Evolutionary conservation across 1,139 yeast genomes (phyloP).

Genomic region (Scheffersomyces lignicola): DNA sequence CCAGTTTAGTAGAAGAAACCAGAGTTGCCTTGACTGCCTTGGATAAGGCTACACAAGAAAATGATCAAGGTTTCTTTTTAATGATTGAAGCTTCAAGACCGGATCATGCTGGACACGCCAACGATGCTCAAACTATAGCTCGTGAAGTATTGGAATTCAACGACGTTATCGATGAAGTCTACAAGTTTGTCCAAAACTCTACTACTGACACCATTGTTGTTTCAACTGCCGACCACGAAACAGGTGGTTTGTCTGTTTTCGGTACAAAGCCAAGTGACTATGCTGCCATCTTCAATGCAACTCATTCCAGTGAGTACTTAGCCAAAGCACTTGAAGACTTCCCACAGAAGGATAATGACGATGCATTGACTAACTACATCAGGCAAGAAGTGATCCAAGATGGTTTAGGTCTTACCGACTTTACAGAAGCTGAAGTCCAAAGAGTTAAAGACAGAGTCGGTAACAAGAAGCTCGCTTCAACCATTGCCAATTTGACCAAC

Average conservation of each 20-base stretch:
- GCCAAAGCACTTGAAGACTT: conserved; percentile 27
- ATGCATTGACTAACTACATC: conserved; percentile 42
- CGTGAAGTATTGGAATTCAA: conserved; percentile 55
- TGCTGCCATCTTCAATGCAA: conserved; percentile 59
- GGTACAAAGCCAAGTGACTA: conserved; percentile 52
- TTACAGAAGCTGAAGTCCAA: conserved; percentile 48
- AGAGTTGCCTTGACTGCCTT: conserved; percentile 68
- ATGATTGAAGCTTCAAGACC: conserved; percentile 86
- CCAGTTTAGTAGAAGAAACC: conserved; percentile 75
- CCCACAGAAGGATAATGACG: conserved; percentile 27
- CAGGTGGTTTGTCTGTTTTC: conserved; percentile 79
- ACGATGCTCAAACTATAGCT: conserved; percentile 79
- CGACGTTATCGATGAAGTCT: conserved; percentile 67
- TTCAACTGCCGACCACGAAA: conserved; percentile 87
- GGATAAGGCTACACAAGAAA: conserved; percentile 59
- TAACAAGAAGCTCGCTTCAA: conserved; percentile 13
- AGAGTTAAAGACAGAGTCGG: conserved; percentile 19
- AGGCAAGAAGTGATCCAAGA: conserved; percentile 47
- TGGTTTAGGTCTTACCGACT: conserved; percentile 62
- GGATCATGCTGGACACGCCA: conserved; percentile 90
- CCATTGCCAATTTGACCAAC: conserved; percentile 61
- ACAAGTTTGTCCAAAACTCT: conserved; percentile 60
- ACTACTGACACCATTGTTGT: conserved; percentile 73
- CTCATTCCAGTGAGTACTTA: conserved; percentile 73
- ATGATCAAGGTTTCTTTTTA: conserved; percentile 79